Evolutionary conservation across 768 basidiomycete genomes (phyloP), one percentile per base, ranked within the genome.

Genomic region (Pleurotus salmoneostramineus): DNA sequence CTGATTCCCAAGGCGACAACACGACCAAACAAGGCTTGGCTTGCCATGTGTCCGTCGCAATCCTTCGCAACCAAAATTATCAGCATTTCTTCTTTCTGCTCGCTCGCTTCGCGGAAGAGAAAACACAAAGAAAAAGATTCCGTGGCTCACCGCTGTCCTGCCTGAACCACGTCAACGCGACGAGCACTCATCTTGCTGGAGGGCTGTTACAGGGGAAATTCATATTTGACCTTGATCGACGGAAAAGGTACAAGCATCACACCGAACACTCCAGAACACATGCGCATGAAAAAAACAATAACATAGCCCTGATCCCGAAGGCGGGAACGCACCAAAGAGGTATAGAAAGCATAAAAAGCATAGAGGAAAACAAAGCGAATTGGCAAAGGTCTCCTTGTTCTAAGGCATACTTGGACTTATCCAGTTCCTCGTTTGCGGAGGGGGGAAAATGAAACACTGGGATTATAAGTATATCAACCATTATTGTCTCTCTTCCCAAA

Each of bases 1-100:
- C 52, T 42, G 52, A 55, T 55, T 55, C 34, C 52, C 40, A 6
- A 42, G 52, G 6, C 40, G 37, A 42, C 36, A 55, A 55, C 52
- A 55, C 15, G 15, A 43, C 36, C 51, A 54, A 54, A 52, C 36
- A 36, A 15, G n/a, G 37, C 37, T 40, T 40, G 37, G 37, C 37
- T 40, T 27, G 21, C 10, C 37, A 40, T 40, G 40, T 36, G 11
- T 27, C 48, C 44, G 34, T 50, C 45, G 43, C 34, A 27, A n/a
- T 44, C 57, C n/a, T 15, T 33, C 48, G 27, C 33, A 15, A 27
- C 6, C 37, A n/a, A 40, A n/a, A 10, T 8, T 10, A n/a, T n/a
- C 10, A 40, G 37, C 37, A 40, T 40, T 40, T n/a, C n/a, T 40
- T n/a, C 8, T 3, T 40, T 40, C 37, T 40, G 21, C 3, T 27